Evolutionary conservation across 129 eudicot genomes (phyloP), one percentile per base, ranked within the genome.

Genomic region (Glebionis coronaria): DNA sequence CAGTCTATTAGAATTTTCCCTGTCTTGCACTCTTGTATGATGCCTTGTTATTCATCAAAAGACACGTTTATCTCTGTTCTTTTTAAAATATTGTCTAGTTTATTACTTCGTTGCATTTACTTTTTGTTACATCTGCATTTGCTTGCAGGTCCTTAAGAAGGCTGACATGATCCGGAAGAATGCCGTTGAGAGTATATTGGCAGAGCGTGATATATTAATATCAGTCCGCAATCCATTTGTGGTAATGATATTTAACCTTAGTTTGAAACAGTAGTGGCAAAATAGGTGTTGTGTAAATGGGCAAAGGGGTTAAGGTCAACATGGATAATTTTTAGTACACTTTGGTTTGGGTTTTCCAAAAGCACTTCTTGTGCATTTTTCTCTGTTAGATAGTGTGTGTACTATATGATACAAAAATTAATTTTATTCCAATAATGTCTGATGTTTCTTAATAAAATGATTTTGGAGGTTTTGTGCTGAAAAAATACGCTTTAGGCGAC

Each of bases 181-280:
- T 76, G 98, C 98, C 42, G 98, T 92, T 56, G 96, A 92, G 84
- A 92, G 98, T 81, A 92, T 92, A 76, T 69, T 92, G 75, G 98
- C 98, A 10, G 98, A 92, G 65, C 98, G 98, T 72, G 88, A 92
- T 76, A 92, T 92, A 56, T 76, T 92, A 65, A 92, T 92, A 59
- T 83, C 96, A 31, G 98, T 92, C 64, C 95, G 96, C 69, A 92
- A 92, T 83, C 98, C 98, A 69, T 92, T 92, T 83, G 98, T 92
- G 96, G 98, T 92, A 83, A 88, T 84, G 73, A 68, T 65, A 67
- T 71, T 64, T 46, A 52, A 54, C 27, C 53, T 52, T 68, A 4
- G 9, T 42, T 54, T 57, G 11, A 44, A 9, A 63, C 18, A 63
- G 11, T 44, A 9, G n/a, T 38, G 2, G 18, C 44, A 11, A 58